phyloP scores from a whole-genome alignment of 805 yeast genomes.

The Saturnispora bothae region DNA sequence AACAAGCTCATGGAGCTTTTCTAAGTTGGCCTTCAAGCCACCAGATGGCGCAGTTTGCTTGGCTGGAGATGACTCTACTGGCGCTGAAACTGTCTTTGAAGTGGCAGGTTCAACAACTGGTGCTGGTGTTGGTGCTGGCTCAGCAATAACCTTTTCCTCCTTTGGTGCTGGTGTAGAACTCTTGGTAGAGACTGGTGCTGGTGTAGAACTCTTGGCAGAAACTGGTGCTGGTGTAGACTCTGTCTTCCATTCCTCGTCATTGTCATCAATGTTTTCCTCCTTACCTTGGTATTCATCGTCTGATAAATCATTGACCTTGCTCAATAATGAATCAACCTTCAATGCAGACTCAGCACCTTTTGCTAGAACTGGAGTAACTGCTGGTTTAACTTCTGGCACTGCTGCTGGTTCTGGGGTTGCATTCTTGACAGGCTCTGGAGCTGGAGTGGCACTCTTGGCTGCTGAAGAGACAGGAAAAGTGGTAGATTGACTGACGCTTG shows the following conservation, averaged over 20 bases:
- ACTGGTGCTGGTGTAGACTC: background rate
- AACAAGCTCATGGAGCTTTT: constrained; percentile 50
- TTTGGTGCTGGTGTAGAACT: background rate
- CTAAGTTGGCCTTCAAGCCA: constrained; percentile 64
- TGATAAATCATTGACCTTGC: constrained; percentile 32
- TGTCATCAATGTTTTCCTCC: constrained; percentile 12
- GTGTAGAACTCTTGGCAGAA: background rate
- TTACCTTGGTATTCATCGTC: constrained; percentile 31
- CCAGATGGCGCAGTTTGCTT: constrained; percentile 34
- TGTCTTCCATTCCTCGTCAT: constrained; percentile 22
- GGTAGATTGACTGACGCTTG: constrained; percentile 36
- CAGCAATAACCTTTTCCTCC: constrained; percentile 10
- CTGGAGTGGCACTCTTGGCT: constrained; percentile 4
- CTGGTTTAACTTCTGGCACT: constrained; percentile 7
- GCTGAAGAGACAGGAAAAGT: constrained; percentile 10
- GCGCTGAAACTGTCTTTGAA: constrained; percentile 9
- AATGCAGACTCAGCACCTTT: constrained; percentile 39
- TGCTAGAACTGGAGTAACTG: constrained; percentile 22
- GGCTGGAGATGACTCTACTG: constrained; percentile 13
- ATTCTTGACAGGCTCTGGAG: background rate
- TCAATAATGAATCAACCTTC: constrained; percentile 36
- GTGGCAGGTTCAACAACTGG: constrained; percentile 4
- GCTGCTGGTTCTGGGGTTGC: background rate
- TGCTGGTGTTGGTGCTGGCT: background rate
- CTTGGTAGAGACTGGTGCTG: background rate